A percentile compares a stretch with the other conserved stretches of the same genome.
These are phyloP conservation scores for Peltaster fructicola DNA, from an alignment of 2,329 filamentous ascomycete genomes.

Conservation along the genomic window DNA sequence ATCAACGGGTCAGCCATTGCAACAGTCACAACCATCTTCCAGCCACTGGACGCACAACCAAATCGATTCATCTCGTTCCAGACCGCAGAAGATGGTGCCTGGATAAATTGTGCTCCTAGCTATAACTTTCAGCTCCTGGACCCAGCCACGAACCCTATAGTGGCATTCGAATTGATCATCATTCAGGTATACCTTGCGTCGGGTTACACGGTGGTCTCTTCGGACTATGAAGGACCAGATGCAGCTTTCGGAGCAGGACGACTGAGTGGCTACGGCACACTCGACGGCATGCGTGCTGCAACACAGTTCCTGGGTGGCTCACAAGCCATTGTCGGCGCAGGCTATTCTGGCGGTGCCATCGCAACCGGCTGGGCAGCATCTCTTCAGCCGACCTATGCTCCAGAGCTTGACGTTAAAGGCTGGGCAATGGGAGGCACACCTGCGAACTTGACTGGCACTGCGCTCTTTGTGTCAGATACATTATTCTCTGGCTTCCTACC, in stretches of 20 bases:
- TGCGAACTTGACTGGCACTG: constrained; percentile 20
- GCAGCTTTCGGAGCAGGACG: constrained; percentile 18
- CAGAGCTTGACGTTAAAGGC: constrained; percentile 32
- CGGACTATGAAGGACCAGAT: constrained; percentile 26
- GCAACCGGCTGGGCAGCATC: constrained; percentile 35
- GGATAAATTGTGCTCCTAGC: constrained; percentile 21
- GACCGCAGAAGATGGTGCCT: constrained; percentile 18
- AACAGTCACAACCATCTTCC: constrained; percentile 13
- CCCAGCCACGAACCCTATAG: constrained; percentile 10
- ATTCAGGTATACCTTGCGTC: constrained; percentile 8
- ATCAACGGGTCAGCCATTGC: constrained; percentile 13
- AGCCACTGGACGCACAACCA: constrained; percentile 7
- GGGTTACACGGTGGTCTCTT: constrained; percentile 16
- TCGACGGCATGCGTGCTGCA: constrained; percentile 27
- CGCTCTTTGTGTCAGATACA: constrained; percentile 11
- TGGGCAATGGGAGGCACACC: constrained; percentile 32
- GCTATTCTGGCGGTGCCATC: constrained; percentile 38
- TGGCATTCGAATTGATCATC: constrained; percentile 8
- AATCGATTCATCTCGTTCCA: constrained; percentile 16
- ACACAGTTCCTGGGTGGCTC: constrained; percentile 14
- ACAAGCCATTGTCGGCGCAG: constrained; percentile 28
- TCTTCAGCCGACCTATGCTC: constrained; percentile 33
- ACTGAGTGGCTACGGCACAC: constrained; percentile 23
- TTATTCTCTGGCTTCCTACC: constrained; percentile 14
- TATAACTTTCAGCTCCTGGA: constrained; percentile 17